phyloP scores from a whole-genome alignment of 257 asterid species.

The Datura wrightii region DNA sequence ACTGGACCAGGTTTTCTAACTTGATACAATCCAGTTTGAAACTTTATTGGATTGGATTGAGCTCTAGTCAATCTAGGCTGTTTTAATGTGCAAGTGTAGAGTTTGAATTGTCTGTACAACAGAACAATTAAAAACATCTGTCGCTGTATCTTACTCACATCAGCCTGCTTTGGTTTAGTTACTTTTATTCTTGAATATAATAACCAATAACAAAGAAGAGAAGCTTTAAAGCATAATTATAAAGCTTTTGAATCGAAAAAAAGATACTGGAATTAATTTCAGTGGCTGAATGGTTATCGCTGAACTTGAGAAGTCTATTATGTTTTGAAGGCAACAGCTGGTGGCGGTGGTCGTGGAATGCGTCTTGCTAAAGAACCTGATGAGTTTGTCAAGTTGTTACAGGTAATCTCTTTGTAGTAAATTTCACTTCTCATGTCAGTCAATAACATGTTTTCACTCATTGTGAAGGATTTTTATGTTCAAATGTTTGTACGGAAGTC shows the following conservation, averaged over 20 bases:
- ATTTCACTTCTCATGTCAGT: not conserved
- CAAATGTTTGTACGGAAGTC: not conserved
- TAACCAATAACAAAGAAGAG: not conserved
- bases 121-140: not conserved
- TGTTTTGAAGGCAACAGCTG: slow-evolving; percentile 87
- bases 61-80: not conserved
- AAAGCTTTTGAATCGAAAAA: not conserved
- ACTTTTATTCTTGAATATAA: not conserved
- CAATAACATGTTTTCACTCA: not conserved
- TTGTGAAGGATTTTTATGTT: not conserved
- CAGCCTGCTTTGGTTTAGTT: not conserved
- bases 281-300: not conserved
- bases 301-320: slow-evolving; percentile 31
- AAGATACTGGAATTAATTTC: not conserved
- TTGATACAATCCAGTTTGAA: not conserved
- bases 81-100: not conserved
- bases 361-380: slow-evolving; percentile 93
- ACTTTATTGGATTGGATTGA: not conserved
- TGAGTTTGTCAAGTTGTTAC: slow-evolving; percentile 92
- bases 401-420: slow-evolving; percentile 50
- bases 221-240: not conserved
- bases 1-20: not conserved
- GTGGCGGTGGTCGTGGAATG: slow-evolving; percentile 99
- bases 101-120: not conserved
- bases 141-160: not conserved